Base-by-base conservation (phyloP, 2,329 filamentous ascomycete species). In the Fusarium sp. region DNA sequence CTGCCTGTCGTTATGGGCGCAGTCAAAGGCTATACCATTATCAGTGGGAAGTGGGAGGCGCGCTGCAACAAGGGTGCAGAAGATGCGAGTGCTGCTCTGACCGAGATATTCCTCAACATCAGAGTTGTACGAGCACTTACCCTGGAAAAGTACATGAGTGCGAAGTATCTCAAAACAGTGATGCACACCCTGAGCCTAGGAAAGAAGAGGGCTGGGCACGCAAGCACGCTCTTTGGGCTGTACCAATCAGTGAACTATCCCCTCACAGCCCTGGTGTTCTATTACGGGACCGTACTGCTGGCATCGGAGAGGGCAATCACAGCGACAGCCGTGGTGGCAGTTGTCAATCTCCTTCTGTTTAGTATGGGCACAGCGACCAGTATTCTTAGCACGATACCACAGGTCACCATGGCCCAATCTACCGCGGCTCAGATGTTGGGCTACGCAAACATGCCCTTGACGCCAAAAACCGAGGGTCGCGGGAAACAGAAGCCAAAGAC, bases 341-440 rank as follows among this genome's bases (percentile, higher is more conserved):
- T 96, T 1, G 89, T 96, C 71, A 91, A 94, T 33, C 84, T 97
- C 53, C 84, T 98, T 2, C 85, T 97, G n/a, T 92, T 97, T 75
- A 90, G 92, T 63, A 87, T 97, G 56, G 89, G 90, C 13, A 92
- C 91, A 13, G 87, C 92, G 3, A 88, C 88, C 35, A 84, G 85
- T 32, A 87, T 96, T 55, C 80, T 96, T 19, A 85, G 87, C 47
- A 90, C 90, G 73, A 88, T 98, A 24, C 94, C 95, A 0, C 93
- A 97, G 74, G 89, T 97, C 43, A 90, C 89, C 14, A 87, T 90
- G 17, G 89, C 93, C 1, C 88, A 90, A 67, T 88, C 91, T 32
- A 90, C 91, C 1, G 93, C 92, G 0, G 85, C 86, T 0, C 88
- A 90, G 26, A 84, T 98, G 17, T 84, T 98, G 1, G 85, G 86